Evolutionary conservation across 225 moss, liverwort and hornwort genomes (phyloP), one percentile per base, ranked within the genome.

Genomic region (Polytrichum commune): DNA sequence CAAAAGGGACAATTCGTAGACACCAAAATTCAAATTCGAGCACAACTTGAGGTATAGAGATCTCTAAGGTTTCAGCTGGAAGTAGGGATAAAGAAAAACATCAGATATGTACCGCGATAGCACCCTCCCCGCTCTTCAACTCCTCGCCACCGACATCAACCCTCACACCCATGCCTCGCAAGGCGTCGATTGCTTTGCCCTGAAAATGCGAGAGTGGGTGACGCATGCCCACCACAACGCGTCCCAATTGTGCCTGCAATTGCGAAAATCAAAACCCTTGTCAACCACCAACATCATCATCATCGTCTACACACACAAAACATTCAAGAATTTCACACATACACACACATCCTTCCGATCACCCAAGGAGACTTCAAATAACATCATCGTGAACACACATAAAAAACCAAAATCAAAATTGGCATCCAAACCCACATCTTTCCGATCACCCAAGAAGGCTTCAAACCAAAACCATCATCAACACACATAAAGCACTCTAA

Each of bases 161-260:
- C 0, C 71, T 76, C 65, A 78, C 74, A 5, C 92, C 91, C 26
- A 76, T 80, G 26, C 70, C 76, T 53, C 92, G 91, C 72, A 97
- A 68, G 35, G 92, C 85, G 5, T 80, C 82, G 18, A 97, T 92
- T 10, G 94, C 94, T 73, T 81, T 88, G 29, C 94, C 97, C 64
- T 84, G 80, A 63, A 97, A 74, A 74, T 97, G 94, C 19, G 62
- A 66, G 29, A 97, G 74, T 27, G 97, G 97, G 75, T 97, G 94
- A 5, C 88, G 92, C 74, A 97, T 88, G 65, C 94, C 97, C 35
- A 97, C 78, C 20, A 97, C 92, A 24, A 97, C 82, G 29, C 94
- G 80, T 54, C 85, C 85, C 26, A 97, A 46, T 64, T 91, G 86
- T 0, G 89, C 87, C 89, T 89, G 79, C 66, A 46, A 46, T 46